These are phyloP conservation scores for Trichocomaceae sp. DNA, from an alignment of 2,329 filamentous ascomycete species.

Conservation along the genomic window DNA sequence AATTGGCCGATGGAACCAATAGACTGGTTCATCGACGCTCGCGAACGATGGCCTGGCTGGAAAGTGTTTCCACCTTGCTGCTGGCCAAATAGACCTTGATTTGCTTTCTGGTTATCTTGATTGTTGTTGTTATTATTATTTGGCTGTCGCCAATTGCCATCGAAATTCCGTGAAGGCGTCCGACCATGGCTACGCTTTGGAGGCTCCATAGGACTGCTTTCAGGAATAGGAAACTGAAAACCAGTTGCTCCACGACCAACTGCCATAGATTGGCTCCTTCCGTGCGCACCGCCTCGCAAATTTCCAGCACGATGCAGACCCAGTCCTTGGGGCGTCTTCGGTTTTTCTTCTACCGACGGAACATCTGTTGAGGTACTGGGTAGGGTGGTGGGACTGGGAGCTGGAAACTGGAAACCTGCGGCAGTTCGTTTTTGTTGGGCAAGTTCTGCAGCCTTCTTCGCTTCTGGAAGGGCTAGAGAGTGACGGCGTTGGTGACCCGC, in stretches of 20 bases:
- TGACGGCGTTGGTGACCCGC: slow-evolving; percentile 87
- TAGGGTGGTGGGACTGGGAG: slow-evolving; percentile 59
- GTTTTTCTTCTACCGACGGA: slow-evolving; percentile 11
- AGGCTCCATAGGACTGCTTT: slow-evolving; percentile 59
- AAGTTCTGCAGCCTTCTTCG: slow-evolving; percentile 93
- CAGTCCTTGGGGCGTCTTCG: slow-evolving; percentile 46
- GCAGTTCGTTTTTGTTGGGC: slow-evolving; percentile 95
- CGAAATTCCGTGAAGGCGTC: slow-evolving; percentile 85
- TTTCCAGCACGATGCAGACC: slow-evolving; percentile 65
- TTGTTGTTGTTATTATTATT: slow-evolving; percentile 43
- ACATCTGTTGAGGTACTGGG: slow-evolving; percentile 45
- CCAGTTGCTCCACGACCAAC: slow-evolving; percentile 57
- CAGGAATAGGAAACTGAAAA: slow-evolving; percentile 59
- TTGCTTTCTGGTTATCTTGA: slow-evolving; percentile 47
- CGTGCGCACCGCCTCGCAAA: slow-evolving; percentile 71
- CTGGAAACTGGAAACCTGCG: slow-evolving; percentile 89
- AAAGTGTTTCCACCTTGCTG: slow-evolving; percentile 68
- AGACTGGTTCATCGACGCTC: slow-evolving; percentile 79
- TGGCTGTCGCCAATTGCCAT: slow-evolving; percentile 94
- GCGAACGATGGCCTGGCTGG: slow-evolving; percentile 84
- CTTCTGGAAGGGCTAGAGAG: slow-evolving; percentile 87
- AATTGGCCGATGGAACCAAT: slow-evolving; percentile 78
- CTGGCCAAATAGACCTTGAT: slow-evolving; percentile 59
- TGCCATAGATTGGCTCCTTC: slow-evolving; percentile 44
- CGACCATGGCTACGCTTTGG: slow-evolving; percentile 74